phyloP scores from a whole-genome alignment of 2,329 filamentous ascomycete genomes.

The Xylaria sp. region DNA sequence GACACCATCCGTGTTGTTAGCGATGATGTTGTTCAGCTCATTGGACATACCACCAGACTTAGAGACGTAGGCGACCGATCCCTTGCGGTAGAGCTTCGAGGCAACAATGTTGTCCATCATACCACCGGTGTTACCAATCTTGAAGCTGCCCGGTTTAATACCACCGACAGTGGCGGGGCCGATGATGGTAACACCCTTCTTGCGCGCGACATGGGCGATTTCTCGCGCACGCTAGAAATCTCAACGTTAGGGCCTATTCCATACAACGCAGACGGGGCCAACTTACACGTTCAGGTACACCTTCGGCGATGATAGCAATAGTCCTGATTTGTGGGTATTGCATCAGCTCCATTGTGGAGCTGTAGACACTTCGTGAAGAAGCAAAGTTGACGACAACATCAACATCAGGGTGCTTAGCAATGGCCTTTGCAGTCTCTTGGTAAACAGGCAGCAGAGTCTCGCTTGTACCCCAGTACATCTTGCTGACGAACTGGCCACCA shows the following conservation, averaged over 20 bases:
- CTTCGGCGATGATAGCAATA: constrained; percentile 99
- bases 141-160: constrained; percentile 99
- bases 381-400: constrained; percentile 99
- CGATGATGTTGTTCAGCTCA: constrained; percentile 99
- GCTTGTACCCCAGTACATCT: constrained; percentile 99
- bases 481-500: constrained; percentile 99
- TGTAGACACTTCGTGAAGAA: constrained; percentile 98
- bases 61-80: constrained; percentile 98
- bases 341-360: constrained; percentile 98
- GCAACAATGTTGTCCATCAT: constrained; percentile 99
- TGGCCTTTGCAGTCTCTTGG: constrained; percentile 91
- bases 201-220: constrained; percentile 94
- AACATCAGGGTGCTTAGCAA: constrained; percentile 96
- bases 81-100: constrained; percentile 99
- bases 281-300: constrained; percentile 95
- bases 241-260: constrained; percentile 44
- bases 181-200: constrained; percentile 99
- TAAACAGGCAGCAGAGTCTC: constrained; percentile 99
- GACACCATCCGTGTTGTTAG: constrained; percentile 95
- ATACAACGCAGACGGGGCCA: neutral
- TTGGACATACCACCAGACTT: constrained; percentile 99
- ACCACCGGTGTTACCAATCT: constrained; percentile 99
- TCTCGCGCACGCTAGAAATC: constrained; percentile 85
- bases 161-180: constrained; percentile 98
- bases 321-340: constrained; percentile 96